Evolutionary conservation across 1,139 yeast genomes (phyloP).

Genomic region (Candida sp.): DNA sequence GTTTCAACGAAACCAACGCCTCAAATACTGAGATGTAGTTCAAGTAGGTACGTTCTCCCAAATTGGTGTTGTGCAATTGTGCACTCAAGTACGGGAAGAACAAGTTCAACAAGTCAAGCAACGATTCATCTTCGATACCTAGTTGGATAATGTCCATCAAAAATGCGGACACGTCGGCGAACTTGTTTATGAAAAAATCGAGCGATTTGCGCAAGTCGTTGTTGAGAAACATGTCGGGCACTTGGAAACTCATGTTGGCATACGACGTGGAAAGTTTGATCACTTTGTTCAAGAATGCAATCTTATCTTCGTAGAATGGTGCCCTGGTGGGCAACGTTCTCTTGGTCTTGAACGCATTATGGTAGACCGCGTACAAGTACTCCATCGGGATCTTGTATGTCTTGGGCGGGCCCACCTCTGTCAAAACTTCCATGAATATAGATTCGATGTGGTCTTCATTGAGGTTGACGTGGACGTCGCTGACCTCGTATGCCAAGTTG

Average conservation of each 20-base stretch:
- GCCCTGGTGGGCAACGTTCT: conserved; percentile 48
- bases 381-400: conserved; percentile 39
- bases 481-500: conserved; percentile 42
- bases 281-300: conserved; percentile 49
- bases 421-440: conserved; percentile 56
- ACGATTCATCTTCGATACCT: conserved; percentile 68
- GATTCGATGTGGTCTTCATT: conserved; percentile 43
- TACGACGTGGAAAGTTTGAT: conserved; percentile 64
- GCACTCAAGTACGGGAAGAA: conserved; percentile 53
- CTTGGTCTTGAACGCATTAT: conserved; percentile 36
- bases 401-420: conserved; percentile 52
- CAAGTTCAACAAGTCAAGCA: conserved; percentile 61
- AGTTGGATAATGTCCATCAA: conserved; percentile 60
- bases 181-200: conserved; percentile 31
- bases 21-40: conserved; percentile 60
- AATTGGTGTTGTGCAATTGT: conserved; percentile 29
- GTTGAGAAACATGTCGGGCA: conserved; percentile 65
- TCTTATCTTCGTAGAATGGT: conserved; percentile 38
- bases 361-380: conserved; percentile 52
- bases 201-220: conserved; percentile 35
- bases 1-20: conserved; percentile 61
- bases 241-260: conserved; percentile 71
- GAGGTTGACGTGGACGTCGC: conserved; percentile 23
- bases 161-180: conserved; percentile 52
- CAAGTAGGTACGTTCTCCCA: conserved; percentile 54